These are phyloP conservation scores for Kwoniella dendrophila DNA, from an alignment of 768 basidiomycete genomes.

Conservation along the genomic window DNA sequence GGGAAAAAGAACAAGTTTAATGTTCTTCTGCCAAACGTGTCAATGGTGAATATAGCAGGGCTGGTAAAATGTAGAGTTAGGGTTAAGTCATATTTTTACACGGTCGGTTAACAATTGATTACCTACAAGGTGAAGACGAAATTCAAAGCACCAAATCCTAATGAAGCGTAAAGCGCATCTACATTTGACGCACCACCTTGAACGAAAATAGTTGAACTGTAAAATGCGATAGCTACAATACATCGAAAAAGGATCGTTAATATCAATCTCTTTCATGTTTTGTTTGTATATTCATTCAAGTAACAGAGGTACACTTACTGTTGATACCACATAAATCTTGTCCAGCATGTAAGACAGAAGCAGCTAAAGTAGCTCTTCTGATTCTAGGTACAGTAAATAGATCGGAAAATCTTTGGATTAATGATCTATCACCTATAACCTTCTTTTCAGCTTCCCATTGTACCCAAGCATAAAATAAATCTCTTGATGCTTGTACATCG, in stretches of 20 bases:
- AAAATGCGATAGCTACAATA: conserved; percentile 57
- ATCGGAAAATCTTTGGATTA: conserved; percentile 48
- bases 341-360: conserved; percentile 51
- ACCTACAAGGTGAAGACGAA: conserved; percentile 58
- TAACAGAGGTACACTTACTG: conserved; percentile 25
- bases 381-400: conserved; percentile 56
- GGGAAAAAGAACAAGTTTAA: conserved; percentile 63
- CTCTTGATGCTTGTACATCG: conserved; percentile 55
- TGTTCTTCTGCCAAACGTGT: conserved; percentile 39
- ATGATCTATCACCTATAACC: conserved; percentile 10
- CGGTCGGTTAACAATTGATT: not conserved
- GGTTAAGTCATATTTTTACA: conserved; percentile 58
- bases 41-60: conserved; percentile 51
- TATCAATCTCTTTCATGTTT: not conserved
- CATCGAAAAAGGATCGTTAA: conserved; percentile 2
- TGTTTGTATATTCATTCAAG: conserved; percentile 26
- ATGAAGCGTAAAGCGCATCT: conserved; percentile 51
- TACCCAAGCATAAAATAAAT: conserved; percentile 57
- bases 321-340: conserved; percentile 51
- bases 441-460: conserved; percentile 41
- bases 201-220: conserved; percentile 57
- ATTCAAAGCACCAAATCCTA: conserved; percentile 55
- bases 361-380: conserved; percentile 55
- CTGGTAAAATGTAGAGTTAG: conserved; percentile 60
- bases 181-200: conserved; percentile 52